Evolutionary conservation across 2,329 filamentous ascomycete genomes (phyloP).

Genomic region (Tolypocladium tropicale): DNA sequence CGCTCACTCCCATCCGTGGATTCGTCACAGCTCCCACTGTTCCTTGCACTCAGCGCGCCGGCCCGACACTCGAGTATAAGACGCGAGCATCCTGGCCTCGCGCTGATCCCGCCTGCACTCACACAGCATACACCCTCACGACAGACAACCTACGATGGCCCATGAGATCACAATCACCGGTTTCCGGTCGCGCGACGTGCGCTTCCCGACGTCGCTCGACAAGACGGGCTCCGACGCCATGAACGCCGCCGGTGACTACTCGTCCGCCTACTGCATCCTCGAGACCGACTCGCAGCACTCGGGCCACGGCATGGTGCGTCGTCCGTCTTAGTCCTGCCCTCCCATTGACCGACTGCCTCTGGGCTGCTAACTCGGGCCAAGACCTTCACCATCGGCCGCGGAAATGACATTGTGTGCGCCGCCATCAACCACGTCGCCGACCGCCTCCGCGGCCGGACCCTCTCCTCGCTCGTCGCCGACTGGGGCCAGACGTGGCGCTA

Average conservation of each 20-base stretch:
- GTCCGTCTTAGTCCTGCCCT: background rate
- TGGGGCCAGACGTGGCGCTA: conserved; percentile 87
- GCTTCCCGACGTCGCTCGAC: conserved; percentile 84
- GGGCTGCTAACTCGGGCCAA: conserved; percentile 13
- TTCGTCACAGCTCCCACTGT: background rate
- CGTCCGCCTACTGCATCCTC: conserved; percentile 86
- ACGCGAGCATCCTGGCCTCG: background rate
- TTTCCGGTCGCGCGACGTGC: conserved; percentile 62
- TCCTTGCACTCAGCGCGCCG: background rate
- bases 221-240: conserved; percentile 96
- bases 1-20: background rate
- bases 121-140: background rate
- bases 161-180: conserved; percentile 59
- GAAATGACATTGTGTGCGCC: conserved; percentile 84
- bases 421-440: conserved; percentile 72
- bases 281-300: conserved; percentile 62
- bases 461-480: conserved; percentile 66
- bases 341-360: background rate
- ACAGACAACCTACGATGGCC: background rate
- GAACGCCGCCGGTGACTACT: conserved; percentile 91
- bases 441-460: conserved; percentile 63
- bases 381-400: conserved; percentile 78
- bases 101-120: background rate
- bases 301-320: conserved; percentile 67
- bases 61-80: background rate